Evolutionary conservation across 2,329 filamentous ascomycete species (phyloP).

Genomic region (Grosmannia clavigera): DNA sequence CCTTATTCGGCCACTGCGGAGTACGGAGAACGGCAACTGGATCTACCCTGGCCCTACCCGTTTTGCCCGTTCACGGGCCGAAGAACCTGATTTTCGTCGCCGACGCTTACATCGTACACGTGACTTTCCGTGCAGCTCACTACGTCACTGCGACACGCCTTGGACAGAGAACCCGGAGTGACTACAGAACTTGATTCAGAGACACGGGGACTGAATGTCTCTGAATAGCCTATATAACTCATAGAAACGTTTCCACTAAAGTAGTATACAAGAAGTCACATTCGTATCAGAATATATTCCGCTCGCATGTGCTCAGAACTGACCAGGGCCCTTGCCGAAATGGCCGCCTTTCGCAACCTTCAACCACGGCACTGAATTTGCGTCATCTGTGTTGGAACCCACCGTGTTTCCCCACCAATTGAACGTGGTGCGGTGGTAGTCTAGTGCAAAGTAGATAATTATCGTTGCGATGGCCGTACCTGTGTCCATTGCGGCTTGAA

Average conservation of each 20-base stretch:
- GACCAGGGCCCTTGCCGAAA: conserved; percentile 4
- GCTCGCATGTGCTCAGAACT: background rate
- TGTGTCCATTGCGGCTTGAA: conserved; percentile 6
- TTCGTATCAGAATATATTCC: too few species aligned
- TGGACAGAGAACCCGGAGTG: conserved; percentile 6
- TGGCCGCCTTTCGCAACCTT: background rate
- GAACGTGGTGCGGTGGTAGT: conserved; percentile 25
- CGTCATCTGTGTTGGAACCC: conserved; percentile 5
- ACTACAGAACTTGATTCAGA: conserved; percentile 3
- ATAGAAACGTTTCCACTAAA: too few species aligned
- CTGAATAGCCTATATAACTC: too few species aligned
- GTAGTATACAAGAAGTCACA: too few species aligned
- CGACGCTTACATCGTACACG: conserved; percentile 23
- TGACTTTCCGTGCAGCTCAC: conserved; percentile 17
- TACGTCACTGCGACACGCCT: conserved; percentile 9
- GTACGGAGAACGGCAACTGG: conserved; percentile 22
- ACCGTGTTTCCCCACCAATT: conserved; percentile 38
- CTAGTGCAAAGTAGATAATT: conserved; percentile 35
- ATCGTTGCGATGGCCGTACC: conserved; percentile 45
- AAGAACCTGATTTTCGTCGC: conserved; percentile 24
- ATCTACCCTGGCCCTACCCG: conserved; percentile 25
- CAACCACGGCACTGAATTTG: conserved; percentile 4
- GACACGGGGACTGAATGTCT: background rate
- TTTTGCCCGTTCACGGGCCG: conserved; percentile 17
- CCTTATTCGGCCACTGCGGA: background rate